Percentiles rank a stretch among this genome's conserved stretches.
These are phyloP conservation scores for Leccinum variicolor DNA, from an alignment of 768 basidiomycete genomes.

Conservation along the genomic window DNA sequence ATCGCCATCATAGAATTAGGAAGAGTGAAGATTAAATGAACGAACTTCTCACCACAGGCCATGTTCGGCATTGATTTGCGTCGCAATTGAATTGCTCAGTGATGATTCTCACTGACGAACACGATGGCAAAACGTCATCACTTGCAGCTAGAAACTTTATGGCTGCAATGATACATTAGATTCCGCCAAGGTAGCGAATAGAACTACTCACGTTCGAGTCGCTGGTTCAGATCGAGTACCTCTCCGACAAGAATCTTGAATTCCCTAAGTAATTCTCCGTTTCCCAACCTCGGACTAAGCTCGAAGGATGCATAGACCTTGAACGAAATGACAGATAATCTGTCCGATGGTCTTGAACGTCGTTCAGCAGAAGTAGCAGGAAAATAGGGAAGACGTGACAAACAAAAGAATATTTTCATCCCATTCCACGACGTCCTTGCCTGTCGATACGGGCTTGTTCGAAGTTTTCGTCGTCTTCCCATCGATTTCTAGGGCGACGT, in stretches of 20 bases:
- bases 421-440: not conserved
- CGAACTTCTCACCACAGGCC: not conserved
- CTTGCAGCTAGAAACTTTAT: not conserved
- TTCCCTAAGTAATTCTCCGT: not conserved
- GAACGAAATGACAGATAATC: not conserved
- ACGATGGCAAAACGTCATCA: not conserved
- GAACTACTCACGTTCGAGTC: not conserved
- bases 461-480: not conserved
- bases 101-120: not conserved
- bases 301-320: not conserved
- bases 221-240: not conserved
- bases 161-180: not conserved
- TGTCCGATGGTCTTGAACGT: not conserved
- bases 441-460: not conserved
- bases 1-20: not conserved
- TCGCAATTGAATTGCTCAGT: not conserved
- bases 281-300: not conserved
- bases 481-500: not conserved
- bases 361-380: not conserved
- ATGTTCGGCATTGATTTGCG: not conserved
- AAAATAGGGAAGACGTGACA: not conserved
- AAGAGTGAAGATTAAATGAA: not conserved
- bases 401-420: not conserved
- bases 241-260: not conserved
- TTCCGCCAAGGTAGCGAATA: not conserved